A percentile compares a stretch with the other conserved stretches of the same genome.
phyloP scores from a whole-genome alignment of 2,329 filamentous ascomycete genomes.

The Hymenoscyphus albidus region DNA sequence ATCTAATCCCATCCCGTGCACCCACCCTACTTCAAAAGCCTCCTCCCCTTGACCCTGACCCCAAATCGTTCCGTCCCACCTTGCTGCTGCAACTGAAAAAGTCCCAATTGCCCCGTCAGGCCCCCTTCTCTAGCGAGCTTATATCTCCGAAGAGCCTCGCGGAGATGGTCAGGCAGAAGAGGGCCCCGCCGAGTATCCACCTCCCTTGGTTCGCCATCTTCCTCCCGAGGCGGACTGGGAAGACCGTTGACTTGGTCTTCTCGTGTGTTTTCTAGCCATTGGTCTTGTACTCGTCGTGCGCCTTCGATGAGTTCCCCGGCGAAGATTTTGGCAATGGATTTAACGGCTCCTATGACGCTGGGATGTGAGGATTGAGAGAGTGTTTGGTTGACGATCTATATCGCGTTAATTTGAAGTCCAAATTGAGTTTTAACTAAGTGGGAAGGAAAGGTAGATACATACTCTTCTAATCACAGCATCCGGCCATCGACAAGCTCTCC shows the following conservation, averaged over 20 bases:
- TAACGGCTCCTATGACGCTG: conserved; percentile 71
- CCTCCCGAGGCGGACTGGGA: conserved; percentile 40
- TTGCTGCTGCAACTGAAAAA: conserved; percentile 59
- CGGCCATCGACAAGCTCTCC: conserved; percentile 64
- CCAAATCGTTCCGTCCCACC: conserved; percentile 57
- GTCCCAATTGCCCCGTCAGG: conserved; percentile 51
- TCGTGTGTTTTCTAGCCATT: conserved; percentile 59
- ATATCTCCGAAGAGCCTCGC: conserved; percentile 69
- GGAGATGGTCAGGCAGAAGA: conserved; percentile 68
- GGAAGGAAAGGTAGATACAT: conserved; percentile 31
- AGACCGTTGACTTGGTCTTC: conserved; percentile 54
- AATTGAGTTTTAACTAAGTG: not conserved
- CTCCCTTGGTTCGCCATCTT: conserved; percentile 26
- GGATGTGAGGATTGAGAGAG: conserved; percentile 74
- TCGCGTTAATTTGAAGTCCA: not conserved
- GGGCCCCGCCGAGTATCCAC: conserved; percentile 48
- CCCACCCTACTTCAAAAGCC: conserved; percentile 29
- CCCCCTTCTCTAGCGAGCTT: conserved; percentile 60
- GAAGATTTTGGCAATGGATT: conserved; percentile 72
- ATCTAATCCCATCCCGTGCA: not conserved
- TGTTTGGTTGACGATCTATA: conserved; percentile 70
- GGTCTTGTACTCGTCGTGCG: conserved; percentile 65
- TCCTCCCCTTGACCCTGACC: conserved; percentile 29
- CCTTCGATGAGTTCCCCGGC: conserved; percentile 71
- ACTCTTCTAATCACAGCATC: conserved; percentile 67